Percentiles rank a stretch among this genome's conserved stretches.
Conservation (phyloP, 164 flowering plant genomes). For the Stephania yunnanensis region DNA sequence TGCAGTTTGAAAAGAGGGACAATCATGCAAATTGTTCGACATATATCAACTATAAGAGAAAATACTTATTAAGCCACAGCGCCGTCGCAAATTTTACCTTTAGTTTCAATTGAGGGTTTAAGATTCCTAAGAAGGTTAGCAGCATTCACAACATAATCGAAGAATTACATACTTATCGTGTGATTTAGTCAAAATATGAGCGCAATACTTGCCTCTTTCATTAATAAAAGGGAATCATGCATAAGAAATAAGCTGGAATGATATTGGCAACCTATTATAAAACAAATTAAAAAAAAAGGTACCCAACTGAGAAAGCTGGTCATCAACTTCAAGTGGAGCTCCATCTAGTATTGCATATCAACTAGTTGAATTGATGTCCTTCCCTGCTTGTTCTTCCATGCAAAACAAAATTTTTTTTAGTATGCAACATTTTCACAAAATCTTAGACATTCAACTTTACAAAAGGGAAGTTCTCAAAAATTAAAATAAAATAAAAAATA, state of each 20-base stretch:
- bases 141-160: neutral
- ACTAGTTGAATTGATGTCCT: neutral
- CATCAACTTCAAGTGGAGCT: neutral
- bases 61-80: neutral
- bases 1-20: neutral
- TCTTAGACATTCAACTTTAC: neutral
- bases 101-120: neutral
- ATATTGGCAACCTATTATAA: neutral
- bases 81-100: neutral
- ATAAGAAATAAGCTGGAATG: neutral
- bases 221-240: neutral
- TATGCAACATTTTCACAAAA: neutral
- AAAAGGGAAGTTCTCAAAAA: neutral
- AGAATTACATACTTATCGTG: neutral
- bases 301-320: neutral
- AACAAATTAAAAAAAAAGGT: neutral
- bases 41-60: neutral
- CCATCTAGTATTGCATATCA: neutral
- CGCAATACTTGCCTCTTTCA: neutral
- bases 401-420: neutral
- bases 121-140: neutral
- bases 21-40: neutral
- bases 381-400: neutral
- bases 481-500: neutral
- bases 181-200: neutral